Evolutionary conservation across 345 rosid genomes (phyloP), one percentile per base, ranked within the genome.

Genomic region (Euphorbia tirucalli): DNA sequence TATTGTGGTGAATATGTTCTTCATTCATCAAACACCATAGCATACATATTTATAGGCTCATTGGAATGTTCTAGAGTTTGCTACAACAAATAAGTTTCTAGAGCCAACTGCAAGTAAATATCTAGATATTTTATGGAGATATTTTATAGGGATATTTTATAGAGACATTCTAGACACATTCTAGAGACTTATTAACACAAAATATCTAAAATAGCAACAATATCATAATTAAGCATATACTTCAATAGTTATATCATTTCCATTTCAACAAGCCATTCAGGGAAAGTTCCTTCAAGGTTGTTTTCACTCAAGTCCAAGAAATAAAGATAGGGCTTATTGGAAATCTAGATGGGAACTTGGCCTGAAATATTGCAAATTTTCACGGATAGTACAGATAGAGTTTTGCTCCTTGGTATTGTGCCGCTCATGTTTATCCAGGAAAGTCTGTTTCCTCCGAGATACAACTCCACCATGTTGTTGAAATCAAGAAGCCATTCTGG

Each of bases 401-500:
- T 2, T 22, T 13, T 18, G 39, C 37, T 39, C 39, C 19, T 56
- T 43, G 66, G 56, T 43, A 25, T 28, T 0, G 41, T 37, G 41
- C 0, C 22, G 50, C 31, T 41, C 24, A 22, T 11, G 44, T 27
- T 41, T 35, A 24, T 39, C 63, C 15, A 41, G 13, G 35, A 22
- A 39, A 70, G 59, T 21, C 31, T 61, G 35, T 61, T 71, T 32
- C 68, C 60, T 2, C 71, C 61, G n/a, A 68, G 71, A 21, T 6
- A 2, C 30, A 52, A 21, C 1, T 49, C 15, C 18, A 0, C 4
- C 28, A 54, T 15, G 39, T 48, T 44, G 61, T 60, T 57, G 19
- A 73, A 64, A 70, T 57, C 61, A 3, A 75, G 66, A 41, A 78
- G 31, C 82, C 76, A 78, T 18, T 18, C 30, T 22, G 76, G 82